Evolutionary conservation across 805 yeast genomes (phyloP), one percentile per base, ranked within the genome.

Genomic region (Candida piceae): DNA sequence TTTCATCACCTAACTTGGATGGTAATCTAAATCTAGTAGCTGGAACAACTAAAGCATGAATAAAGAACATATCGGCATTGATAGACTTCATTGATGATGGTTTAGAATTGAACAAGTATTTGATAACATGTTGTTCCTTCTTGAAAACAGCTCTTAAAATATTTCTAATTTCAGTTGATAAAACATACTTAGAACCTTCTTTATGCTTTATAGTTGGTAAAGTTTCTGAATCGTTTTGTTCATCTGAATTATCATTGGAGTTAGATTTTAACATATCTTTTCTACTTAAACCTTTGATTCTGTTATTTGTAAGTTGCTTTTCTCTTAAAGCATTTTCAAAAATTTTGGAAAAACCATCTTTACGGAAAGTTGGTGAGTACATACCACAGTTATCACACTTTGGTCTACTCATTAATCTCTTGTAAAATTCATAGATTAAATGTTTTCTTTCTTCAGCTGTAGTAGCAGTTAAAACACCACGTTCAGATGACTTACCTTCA

Each of bases 1-100:
- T 76, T 60, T 87, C 97, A 39, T 93, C 99, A 39, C 98, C 98
- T 41, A 93, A 70, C 62, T 89, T 89, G 12, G 95, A 82, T n/a
- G 99, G 98, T 49, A 89, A 72, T 61, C 99, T 77, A 70, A 93
- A 93, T 61, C 97, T 74, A 2, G 97, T 94, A 34, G 98, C 89
- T 25, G 99, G 98, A 27, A 94, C 97, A 28, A 88, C 81, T 40
- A 93, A 67, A 4, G 87, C 80, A 49, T 86, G 89, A 50, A 87
- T 72, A 68, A 93, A 94, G 61, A 94, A 93, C 71, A 86, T 74
- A 55, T 90, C 96, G 15, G 96, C 83, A 4, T 64, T 53, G 8
- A 70, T 67, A 24, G 69, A 67, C 38, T 60, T 68, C 17, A 66
- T 56, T 10, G 67, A 49, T 23, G 65, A 59, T 17, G 96, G 96